phyloP scores from a whole-genome alignment of 805 yeast species.

The Limtongia smithiae region DNA sequence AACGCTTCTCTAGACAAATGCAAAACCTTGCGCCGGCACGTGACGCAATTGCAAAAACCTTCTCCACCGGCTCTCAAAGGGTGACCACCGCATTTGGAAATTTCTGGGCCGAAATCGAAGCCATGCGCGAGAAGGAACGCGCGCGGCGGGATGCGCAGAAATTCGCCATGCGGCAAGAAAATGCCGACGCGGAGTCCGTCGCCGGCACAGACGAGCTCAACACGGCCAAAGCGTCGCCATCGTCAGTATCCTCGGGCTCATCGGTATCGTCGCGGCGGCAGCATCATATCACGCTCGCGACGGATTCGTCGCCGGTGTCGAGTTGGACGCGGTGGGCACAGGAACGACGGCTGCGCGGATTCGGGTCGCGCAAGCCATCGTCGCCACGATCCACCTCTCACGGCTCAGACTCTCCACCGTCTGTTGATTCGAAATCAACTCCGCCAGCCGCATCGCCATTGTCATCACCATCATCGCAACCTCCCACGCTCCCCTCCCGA shows the following conservation, averaged over 20 bases:
- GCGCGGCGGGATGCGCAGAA: conserved; percentile 10
- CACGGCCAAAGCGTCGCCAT: background rate
- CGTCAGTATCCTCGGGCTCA: conserved; percentile 1
- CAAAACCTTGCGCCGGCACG: conserved; percentile 30
- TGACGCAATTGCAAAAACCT: conserved; percentile 33
- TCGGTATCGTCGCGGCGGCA: conserved; percentile 5
- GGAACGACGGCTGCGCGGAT: conserved; percentile 23
- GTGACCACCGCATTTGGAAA: conserved; percentile 34
- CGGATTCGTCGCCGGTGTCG: conserved; percentile 15
- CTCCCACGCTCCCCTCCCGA: too few relatives aligned
- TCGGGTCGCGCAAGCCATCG: conserved; percentile 1
- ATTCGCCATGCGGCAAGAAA: background rate
- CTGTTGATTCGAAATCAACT: too few relatives aligned
- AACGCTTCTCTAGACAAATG: conserved; percentile 15
- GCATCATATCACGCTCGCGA: conserved; percentile 10
- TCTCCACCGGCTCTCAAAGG: conserved; percentile 28
- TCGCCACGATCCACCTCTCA: background rate
- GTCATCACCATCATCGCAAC: too few relatives aligned
- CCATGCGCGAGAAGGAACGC: conserved; percentile 24
- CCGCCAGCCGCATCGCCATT: too few relatives aligned
- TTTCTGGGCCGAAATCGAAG: conserved; percentile 33
- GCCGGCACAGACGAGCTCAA: background rate
- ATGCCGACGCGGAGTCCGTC: too few relatives aligned
- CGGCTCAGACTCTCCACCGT: background rate
- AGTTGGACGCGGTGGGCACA: conserved; percentile 26